Base-by-base conservation (phyloP, 2,329 filamentous ascomycete genomes). In the Trichoderma guizhouense region DNA sequence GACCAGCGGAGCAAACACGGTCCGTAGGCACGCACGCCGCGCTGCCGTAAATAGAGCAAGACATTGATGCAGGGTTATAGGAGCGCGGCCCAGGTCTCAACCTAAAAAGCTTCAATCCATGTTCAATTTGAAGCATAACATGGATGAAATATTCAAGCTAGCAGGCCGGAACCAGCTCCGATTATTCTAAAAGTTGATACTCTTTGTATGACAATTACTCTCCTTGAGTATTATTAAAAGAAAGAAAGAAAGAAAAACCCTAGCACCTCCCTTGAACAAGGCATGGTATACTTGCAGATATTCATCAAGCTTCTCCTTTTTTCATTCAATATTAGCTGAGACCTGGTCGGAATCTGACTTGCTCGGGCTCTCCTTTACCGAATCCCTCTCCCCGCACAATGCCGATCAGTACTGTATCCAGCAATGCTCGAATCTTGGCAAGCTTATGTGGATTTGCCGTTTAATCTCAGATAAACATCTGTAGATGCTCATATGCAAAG, bases 41-140 rank as follows among this genome's bases (percentile, higher is more conserved):
- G 43, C 6, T 39, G 32, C 39, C 28, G 26, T 58, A 69, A 69
- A 57, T 72, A 63, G 58, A 69, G 57, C 71, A 69, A 72, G 28
- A 69, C 57, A 70, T 26, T 26, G 26, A 26, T 47, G 18, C 65
- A 62, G 28, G 32, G 62, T 7, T 12, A 34, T 18, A 26, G 30
- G 11, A 34, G 12, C 32, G 15, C 26, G 26, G n/a, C 64, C 26
- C 34, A 55, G 43, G 60, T 68, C 62, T 68, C 39, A 21, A 61
- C 66, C n/a, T 24, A 15, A 30, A 68, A 14, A 6, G 47, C 47
- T 53, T 53, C 43, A 47, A 21, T 21, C 47, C 43, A 51, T 21
- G n/a, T 43, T n/a, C 39, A 43, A 43, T 43, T 15, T n/a, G 39
- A 43, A n/a, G 47, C 21, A 53, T 5, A 24, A 14, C 47, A 53